phyloP scores from a whole-genome alignment of 441 rosid species.

The Populus tomentosa region DNA sequence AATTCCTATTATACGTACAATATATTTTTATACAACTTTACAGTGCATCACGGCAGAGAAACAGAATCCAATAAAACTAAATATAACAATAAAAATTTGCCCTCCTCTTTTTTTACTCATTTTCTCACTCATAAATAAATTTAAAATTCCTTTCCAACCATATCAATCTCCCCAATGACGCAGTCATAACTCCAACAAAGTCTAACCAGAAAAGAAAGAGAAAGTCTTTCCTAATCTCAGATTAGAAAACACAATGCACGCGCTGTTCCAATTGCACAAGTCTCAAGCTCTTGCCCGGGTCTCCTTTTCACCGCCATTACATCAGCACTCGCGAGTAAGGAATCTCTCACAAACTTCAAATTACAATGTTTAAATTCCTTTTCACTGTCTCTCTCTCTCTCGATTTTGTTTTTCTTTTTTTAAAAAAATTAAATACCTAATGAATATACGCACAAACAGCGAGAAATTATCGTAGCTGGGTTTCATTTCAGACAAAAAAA shows the following conservation, averaged over 20 bases:
- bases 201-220: neutral
- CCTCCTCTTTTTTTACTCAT: too few relatives aligned
- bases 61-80: neutral
- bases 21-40: neutral
- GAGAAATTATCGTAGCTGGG: neutral
- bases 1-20: too few relatives aligned
- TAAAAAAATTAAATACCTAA: neutral
- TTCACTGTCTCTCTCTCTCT: too few relatives aligned
- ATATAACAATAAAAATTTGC: neutral
- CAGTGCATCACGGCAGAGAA: neutral
- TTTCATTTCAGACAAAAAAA: conserved; percentile 15
- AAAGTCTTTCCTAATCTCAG: neutral
- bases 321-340: neutral
- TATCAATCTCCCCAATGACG: neutral
- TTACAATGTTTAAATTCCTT: neutral
- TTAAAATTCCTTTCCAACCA: too few relatives aligned
- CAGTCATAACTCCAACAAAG: neutral
- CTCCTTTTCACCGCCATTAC: neutral
- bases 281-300: neutral
- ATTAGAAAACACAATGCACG: neutral
- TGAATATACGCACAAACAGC: neutral
- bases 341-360: neutral
- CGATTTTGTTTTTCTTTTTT: too few relatives aligned
- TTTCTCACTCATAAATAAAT: neutral
- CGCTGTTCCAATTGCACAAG: neutral